Percentiles rank a stretch among this genome's conserved stretches.
These are phyloP conservation scores for Asclepias syriaca DNA, from an alignment of 257 asterid species.

Conservation along the genomic window DNA sequence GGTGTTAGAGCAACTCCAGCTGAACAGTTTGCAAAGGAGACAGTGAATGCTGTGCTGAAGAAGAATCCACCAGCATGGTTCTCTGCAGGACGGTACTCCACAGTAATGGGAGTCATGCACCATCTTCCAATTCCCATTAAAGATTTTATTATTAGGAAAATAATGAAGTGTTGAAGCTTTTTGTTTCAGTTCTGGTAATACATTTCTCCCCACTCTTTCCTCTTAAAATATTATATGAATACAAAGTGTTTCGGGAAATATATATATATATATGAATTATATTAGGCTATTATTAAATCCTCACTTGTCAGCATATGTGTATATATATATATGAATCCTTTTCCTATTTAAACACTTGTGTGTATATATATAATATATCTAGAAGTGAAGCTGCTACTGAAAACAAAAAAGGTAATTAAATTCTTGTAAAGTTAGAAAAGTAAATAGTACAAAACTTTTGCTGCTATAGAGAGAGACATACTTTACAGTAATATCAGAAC, in stretches of 20 bases:
- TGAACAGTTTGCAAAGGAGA: conserved; percentile 73
- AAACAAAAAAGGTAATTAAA: background rate
- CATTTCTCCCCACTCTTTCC: no score
- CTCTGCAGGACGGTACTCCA: conserved; percentile 59
- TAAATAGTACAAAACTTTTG: conserved; percentile 7
- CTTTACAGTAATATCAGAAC: background rate
- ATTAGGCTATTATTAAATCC: no score
- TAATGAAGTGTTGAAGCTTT: conserved; percentile 34
- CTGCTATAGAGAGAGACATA: conserved; percentile 5
- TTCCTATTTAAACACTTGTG: no score
- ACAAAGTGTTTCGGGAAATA: no score
- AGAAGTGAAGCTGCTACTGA: no score
- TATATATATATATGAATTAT: no score
- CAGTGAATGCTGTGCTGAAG: conserved; percentile 62
- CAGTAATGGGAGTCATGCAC: conserved; percentile 39
- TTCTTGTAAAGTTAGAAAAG: background rate
- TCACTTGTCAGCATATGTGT: no score
- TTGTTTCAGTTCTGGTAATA: background rate
- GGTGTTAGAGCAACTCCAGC: conserved; percentile 62
- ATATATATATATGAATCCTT: no score
- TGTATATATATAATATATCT: no score
- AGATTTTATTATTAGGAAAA: conserved; percentile 55
- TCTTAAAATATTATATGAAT: background rate
- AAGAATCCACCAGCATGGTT: conserved; percentile 74
- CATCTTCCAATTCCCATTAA: conserved; percentile 54